Evolutionary conservation across 352 stramenopile species (phyloP).

Genomic region (Phytopythium vexans): DNA sequence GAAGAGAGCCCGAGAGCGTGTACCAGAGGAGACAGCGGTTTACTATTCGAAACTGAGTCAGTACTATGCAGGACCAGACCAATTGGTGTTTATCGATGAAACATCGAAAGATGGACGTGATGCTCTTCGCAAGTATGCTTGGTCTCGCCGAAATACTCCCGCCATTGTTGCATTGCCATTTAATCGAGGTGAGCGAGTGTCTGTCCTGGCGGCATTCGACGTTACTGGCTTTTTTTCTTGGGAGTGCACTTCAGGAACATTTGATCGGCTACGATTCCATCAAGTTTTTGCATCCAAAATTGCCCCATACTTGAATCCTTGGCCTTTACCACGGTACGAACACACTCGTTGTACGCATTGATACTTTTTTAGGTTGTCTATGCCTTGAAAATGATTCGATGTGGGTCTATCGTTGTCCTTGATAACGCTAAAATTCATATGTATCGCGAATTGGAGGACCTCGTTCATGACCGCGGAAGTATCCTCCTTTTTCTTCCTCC

Average conservation of each 20-base stretch:
- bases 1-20: constrained; percentile 4
- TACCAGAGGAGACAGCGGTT: background rate
- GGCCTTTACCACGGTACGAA: constrained; percentile 8
- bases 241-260: constrained; percentile 8
- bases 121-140: constrained; percentile 6
- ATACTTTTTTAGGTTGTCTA: background rate
- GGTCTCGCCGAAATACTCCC: background rate
- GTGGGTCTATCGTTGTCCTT: constrained; percentile 15
- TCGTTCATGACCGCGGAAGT: background rate
- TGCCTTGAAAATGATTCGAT: background rate
- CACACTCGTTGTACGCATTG: background rate
- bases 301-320: constrained; percentile 14
- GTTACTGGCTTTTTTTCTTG: constrained; percentile 3
- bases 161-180: constrained; percentile 7
- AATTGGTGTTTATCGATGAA: constrained; percentile 9
- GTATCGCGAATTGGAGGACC: constrained; percentile 6
- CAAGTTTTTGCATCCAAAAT: constrained; percentile 8
- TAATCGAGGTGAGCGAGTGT: constrained; percentile 6
- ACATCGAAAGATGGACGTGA: constrained; percentile 5
- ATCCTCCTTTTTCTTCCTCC: constrained; percentile 7
- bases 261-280: constrained; percentile 13
- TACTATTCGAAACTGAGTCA: constrained; percentile 7
- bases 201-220: constrained; percentile 1
- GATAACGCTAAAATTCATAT: constrained; percentile 27
- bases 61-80: constrained; percentile 6